These are phyloP conservation scores for Vitis cinerea DNA, from an alignment of 164 flowering plant species.

Conservation along the genomic window DNA sequence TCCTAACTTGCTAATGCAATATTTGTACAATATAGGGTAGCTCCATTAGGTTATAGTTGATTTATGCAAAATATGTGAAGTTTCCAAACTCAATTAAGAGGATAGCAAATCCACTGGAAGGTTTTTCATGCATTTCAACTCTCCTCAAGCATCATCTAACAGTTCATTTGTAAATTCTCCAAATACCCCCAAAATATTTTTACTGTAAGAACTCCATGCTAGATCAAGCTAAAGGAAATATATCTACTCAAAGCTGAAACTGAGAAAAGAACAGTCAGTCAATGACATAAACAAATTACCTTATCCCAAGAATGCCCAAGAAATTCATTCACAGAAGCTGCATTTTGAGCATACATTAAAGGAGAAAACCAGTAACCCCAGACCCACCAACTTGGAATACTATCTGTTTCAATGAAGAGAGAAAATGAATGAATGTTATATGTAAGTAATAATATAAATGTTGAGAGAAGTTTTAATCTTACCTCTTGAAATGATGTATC, in stretches of 20 bases:
- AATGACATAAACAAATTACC: constrained; percentile 38
- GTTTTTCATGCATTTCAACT: not conserved
- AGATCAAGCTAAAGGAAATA: not conserved
- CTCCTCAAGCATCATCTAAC: not conserved
- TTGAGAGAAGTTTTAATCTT: constrained; percentile 4
- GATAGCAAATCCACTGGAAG: not conserved
- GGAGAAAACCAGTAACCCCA: constrained; percentile 99
- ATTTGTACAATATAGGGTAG: too few species aligned
- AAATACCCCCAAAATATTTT: not conserved
- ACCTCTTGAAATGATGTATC: constrained; percentile 91
- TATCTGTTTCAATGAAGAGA: constrained; percentile 48
- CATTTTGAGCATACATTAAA: constrained; percentile 90
- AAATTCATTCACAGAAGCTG: constrained; percentile 93
- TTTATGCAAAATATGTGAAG: not conserved
- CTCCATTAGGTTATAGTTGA: too few species aligned
- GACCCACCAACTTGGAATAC: constrained; percentile 91
- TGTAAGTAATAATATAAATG: not conserved
- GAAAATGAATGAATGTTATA: constrained; percentile 8
- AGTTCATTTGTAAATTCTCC: not conserved
- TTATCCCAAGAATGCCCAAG: constrained; percentile 93
- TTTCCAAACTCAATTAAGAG: not conserved
- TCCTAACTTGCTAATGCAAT: not conserved
- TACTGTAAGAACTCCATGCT: not conserved
- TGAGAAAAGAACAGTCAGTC: not conserved
- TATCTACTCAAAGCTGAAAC: not conserved